Evolutionary conservation across 805 yeast genomes (phyloP), one percentile per base, ranked within the genome.

Genomic region (Metschnikowia corniflorae): DNA sequence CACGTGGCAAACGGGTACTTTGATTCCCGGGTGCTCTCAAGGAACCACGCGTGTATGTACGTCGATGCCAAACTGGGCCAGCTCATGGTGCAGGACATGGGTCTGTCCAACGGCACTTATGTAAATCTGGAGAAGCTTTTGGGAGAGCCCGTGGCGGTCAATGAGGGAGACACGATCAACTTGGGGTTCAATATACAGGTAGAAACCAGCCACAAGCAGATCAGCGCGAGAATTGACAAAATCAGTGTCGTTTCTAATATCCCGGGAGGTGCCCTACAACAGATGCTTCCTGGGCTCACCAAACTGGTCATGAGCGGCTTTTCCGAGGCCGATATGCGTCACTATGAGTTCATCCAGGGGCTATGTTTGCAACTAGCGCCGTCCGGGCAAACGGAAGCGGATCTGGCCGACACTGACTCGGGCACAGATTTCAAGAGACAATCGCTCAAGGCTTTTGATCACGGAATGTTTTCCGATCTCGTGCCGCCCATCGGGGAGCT

Each of bases 41-140:
- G 99, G 47, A 93, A 86, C 54, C 99, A 93, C 62, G 99, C 99
- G 0, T 91, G 86, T 51, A 64, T 93, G 44, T 86, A 77, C 66
- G 77, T 88, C 24, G 93, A 86, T 48, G 68, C 77, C 13, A 58
- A 58, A 17, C 61, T 66, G 4, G 88, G 89, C 5, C 73, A 73
- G 41, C 71, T 94, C 15, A 86, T 72, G 70, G 73, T 93, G 17
- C 78, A 81, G 47, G 99, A 93, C 63, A 73, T 88, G 53, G 87
- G 88, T 39, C 83, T 95, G 2, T 84, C 96, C 16, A 93, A 93
- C 60, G 99, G 99, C 7, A 91, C 98, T 0, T 94, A 83, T 58
- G 77, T 93, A 32, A 93, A 93, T 58, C 86, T 80, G 22, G 69
- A 63, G 27, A 80, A 88, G 44, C 70, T 93, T 8, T 74, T 77